Evolutionary conservation across 2,329 filamentous ascomycete species (phyloP), one percentile per base, ranked within the genome.

Genomic region (Catunica adiposa): DNA sequence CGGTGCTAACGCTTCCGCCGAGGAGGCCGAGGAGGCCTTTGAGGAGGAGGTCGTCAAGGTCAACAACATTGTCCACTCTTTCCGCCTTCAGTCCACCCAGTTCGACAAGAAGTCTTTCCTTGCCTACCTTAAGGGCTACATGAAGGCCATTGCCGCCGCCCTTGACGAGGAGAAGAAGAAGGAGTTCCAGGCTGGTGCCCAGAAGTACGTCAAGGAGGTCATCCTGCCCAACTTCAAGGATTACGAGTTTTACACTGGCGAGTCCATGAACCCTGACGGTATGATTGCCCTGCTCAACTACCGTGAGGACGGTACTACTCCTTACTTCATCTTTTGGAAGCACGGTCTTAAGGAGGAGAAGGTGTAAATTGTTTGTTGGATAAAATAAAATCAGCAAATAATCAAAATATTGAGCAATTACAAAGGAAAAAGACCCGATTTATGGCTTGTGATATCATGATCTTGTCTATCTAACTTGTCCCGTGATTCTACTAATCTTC

Each of bases 221-320:
- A 77, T 95, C 62, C 74, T 84, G 59, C 73, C 68, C 69, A 90
- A 87, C 75, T 95, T 95, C 79, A 89, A 94, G 76, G 87, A 97
- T 77, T 94, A 84, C 71, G 90, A 97, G 71, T 90, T 96, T 73
- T 86, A 85, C 73, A 87, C 85, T 64, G 89, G 90, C 74, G 83
- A 92, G 77, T 84, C 81, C 64, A 94, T 94, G 87, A 80, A 94
- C 73, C 83, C 85, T 64, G 86, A 95, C 66, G 89, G 84, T 76
- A 94, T 96, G 92, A 77, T 95, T 65, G 77, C 89, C 62, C 86
- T 96, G 63, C 84, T 96, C 68, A 94, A 96, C 80, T 98, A 95
- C 81, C 90, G 92, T 65, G 89, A 95, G 70, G 92, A 97, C 65
- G 92, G 92, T 70, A 71, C 84, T 63, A 97, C 90, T 56, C 92